A percentile compares a stretch with the other conserved stretches of the same genome.
phyloP scores from a whole-genome alignment of 148 eudicot genomes.

The Limonium bicolor region DNA sequence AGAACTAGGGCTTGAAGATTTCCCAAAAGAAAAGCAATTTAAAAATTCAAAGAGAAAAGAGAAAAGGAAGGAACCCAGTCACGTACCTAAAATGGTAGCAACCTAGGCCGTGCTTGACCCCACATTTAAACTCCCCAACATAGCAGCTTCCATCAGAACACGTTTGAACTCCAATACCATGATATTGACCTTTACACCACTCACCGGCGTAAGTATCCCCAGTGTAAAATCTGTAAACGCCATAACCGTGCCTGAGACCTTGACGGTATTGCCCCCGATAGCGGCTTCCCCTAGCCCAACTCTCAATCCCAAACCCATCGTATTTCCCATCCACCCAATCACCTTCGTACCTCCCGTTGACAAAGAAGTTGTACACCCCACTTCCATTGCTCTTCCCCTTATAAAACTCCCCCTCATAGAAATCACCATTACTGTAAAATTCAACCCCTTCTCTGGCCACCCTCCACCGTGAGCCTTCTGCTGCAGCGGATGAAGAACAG shows the following conservation, averaged over 20 bases:
- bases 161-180: constrained; percentile 67
- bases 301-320: constrained; percentile 86
- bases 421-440: constrained; percentile 69
- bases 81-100: constrained; percentile 73
- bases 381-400: constrained; percentile 74
- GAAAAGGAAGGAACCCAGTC: background rate
- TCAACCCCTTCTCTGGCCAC: constrained; percentile 48
- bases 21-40: too few species aligned
- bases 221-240: constrained; percentile 64
- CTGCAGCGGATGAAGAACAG: background rate
- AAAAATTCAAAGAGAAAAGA: background rate
- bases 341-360: constrained; percentile 80
- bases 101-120: constrained; percentile 85
- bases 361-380: constrained; percentile 64
- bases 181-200: constrained; percentile 79
- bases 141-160: constrained; percentile 80
- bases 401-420: constrained; percentile 80
- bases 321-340: constrained; percentile 89
- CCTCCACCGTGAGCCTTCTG: too few species aligned
- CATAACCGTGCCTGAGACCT: constrained; percentile 69
- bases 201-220: constrained; percentile 75
- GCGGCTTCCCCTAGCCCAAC: constrained; percentile 76
- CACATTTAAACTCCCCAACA: constrained; percentile 64
- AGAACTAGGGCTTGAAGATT: too few species aligned
- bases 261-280: constrained; percentile 67